These are phyloP conservation scores for Hypoxylon rickii DNA, from an alignment of 495 filamentous ascomycete genomes.

Conservation along the genomic window DNA sequence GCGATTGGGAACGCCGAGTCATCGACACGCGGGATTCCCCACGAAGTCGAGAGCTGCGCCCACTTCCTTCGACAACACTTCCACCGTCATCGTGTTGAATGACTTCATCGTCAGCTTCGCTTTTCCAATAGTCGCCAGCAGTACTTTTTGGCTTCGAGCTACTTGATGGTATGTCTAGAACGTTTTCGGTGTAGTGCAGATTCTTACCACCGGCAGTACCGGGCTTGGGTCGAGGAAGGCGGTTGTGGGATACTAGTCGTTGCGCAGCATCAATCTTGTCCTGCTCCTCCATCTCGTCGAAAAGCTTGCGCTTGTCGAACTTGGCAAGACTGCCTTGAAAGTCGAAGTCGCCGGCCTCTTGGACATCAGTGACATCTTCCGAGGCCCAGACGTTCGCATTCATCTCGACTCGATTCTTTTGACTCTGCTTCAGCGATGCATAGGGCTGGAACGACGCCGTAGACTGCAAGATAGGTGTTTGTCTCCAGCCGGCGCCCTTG, in stretches of 20 bases:
- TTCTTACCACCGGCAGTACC: constrained; percentile 88
- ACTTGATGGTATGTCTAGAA: constrained; percentile 65
- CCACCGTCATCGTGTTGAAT: constrained; percentile 51
- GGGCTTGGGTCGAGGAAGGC: constrained; percentile 67
- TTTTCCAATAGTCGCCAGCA: constrained; percentile 62
- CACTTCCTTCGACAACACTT: constrained; percentile 57
- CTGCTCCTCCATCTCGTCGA: constrained; percentile 83
- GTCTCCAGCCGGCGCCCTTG: constrained; percentile 75
- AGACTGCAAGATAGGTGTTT: constrained; percentile 77
- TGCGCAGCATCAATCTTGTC: constrained; percentile 87
- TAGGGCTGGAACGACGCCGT: constrained; percentile 60
- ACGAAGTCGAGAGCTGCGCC: constrained; percentile 52
- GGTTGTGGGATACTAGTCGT: constrained; percentile 87
- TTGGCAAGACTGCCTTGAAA: constrained; percentile 85
- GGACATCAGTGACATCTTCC: constrained; percentile 95
- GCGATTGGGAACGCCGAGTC: constrained; percentile 57
- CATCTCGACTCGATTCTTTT: constrained; percentile 53
- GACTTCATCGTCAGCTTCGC: constrained; percentile 67
- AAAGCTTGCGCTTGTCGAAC: constrained; percentile 90
- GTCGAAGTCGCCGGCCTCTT: constrained; percentile 92
- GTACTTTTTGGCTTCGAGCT: constrained; percentile 46
- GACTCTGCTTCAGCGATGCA: constrained; percentile 59
- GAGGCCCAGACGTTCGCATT: constrained; percentile 91
- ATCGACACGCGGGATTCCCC: constrained; percentile 53
- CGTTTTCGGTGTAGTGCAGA: constrained; percentile 87